phyloP scores from a whole-genome alignment of 148 eudicot genomes.

The Rhododendron ferrugineum region DNA sequence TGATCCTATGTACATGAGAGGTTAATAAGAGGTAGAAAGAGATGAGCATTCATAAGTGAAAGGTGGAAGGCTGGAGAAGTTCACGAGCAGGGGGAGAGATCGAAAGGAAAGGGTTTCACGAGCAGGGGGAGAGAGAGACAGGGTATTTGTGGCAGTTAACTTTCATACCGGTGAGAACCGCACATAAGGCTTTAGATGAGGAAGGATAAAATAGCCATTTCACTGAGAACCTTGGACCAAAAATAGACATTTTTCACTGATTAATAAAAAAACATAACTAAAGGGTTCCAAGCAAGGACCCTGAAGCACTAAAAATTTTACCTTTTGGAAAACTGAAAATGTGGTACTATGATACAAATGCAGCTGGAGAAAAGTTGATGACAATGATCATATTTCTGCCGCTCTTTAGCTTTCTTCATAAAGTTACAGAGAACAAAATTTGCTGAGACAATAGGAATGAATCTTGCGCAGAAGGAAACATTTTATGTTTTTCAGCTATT shows the following conservation, averaged over 20 bases:
- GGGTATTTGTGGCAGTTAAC: too few relatives aligned
- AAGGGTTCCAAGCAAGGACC: background rate
- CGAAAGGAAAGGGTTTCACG: too few relatives aligned
- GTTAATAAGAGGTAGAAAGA: background rate
- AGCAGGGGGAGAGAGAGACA: too few relatives aligned
- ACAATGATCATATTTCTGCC: background rate
- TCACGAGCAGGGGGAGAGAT: too few relatives aligned
- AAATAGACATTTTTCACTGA: background rate
- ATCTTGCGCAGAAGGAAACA: background rate
- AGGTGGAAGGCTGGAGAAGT: background rate
- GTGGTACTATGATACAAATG: conserved; percentile 8
- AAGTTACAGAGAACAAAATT: conserved; percentile 1
- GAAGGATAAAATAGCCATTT: background rate
- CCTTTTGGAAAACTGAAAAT: background rate
- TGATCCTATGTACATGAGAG: background rate
- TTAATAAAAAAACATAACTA: background rate
- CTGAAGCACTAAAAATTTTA: background rate
- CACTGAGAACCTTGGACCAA: background rate
- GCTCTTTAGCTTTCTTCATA: background rate
- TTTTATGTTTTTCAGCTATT: conserved; percentile 18
- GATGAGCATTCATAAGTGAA: background rate
- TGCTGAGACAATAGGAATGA: background rate
- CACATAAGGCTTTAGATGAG: background rate
- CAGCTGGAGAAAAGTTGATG: background rate
- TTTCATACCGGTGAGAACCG: background rate